Conservation (phyloP, 306 rosid species). For the Begonia fuchsioides region DNA sequence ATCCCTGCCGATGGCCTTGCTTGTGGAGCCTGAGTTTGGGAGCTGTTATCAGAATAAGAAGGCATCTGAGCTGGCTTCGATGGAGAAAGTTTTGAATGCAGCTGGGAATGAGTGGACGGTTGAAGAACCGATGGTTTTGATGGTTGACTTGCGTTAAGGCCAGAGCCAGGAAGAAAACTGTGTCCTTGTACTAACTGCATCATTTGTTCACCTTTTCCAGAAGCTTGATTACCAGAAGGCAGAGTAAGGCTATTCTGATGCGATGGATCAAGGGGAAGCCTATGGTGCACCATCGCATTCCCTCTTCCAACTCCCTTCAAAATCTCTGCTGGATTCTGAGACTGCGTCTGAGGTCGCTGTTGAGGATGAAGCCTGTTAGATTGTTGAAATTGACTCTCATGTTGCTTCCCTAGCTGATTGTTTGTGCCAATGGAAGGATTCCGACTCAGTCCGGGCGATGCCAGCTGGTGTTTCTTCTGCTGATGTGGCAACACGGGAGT, state of each 20-base stretch:
- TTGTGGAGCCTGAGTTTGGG: slow-evolving; percentile 44
- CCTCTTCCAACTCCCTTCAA: slow-evolving; percentile 82
- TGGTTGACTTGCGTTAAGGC: slow-evolving; percentile 39
- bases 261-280: slow-evolving; percentile 50
- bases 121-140: slow-evolving; percentile 55
- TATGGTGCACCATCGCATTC: slow-evolving; percentile 46
- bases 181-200: slow-evolving; percentile 72
- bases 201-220: slow-evolving; percentile 81
- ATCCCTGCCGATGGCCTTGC: slow-evolving; percentile 19
- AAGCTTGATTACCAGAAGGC: slow-evolving; percentile 63
- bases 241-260: slow-evolving; percentile 62
- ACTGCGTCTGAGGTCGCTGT: slow-evolving; percentile 52
- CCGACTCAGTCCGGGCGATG: slow-evolving; percentile 64
- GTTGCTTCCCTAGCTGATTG: slow-evolving; percentile 57
- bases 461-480: slow-evolving; percentile 76
- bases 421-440: slow-evolving; percentile 51
- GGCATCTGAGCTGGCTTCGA: slow-evolving; percentile 49
- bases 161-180: slow-evolving; percentile 54
- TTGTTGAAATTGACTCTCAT: slow-evolving; percentile 59
- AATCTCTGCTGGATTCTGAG: slow-evolving; percentile 72
- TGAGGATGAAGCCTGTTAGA: slow-evolving; percentile 86
- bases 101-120: slow-evolving; percentile 53
- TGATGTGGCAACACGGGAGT: slow-evolving; percentile 60
- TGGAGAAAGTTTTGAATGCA: slow-evolving; percentile 52
- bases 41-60: slow-evolving; percentile 48